Percentiles rank a stretch among this genome's conserved stretches.
Evolutionary conservation across 106 monocot species (phyloP).

Genomic region (Acanthochlamys bracteata): DNA sequence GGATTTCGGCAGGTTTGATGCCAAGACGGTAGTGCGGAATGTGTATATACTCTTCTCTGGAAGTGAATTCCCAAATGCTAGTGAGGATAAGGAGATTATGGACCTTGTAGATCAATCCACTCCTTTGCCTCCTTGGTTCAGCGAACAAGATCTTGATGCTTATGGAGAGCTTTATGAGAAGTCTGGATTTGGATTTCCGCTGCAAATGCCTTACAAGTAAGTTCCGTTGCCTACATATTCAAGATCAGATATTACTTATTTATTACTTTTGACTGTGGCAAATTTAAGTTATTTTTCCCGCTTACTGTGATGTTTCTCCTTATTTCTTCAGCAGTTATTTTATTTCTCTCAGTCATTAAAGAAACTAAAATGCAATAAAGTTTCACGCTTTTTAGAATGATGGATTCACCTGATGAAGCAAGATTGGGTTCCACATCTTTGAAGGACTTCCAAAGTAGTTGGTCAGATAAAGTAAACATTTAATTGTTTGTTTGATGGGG

Average conservation of each 20-base stretch:
- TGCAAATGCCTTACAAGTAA: constrained; percentile 26
- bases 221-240: background rate
- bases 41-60: constrained; percentile 33
- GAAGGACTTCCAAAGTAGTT: no score
- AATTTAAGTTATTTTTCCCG: background rate
- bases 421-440: no score
- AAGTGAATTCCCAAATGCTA: constrained; percentile 19
- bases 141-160: constrained; percentile 20
- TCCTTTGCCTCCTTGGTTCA: constrained; percentile 30
- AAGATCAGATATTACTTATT: background rate
- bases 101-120: constrained; percentile 29
- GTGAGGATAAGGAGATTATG: constrained; percentile 33
- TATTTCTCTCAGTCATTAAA: no score
- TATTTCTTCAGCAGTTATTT: no score
- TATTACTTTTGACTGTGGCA: background rate
- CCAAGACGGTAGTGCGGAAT: constrained; percentile 25
- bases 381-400: no score
- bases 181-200: constrained; percentile 21
- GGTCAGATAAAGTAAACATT: no score
- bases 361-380: no score
- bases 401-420: no score
- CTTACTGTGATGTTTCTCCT: no score
- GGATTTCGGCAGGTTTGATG: constrained; percentile 23
- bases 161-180: constrained; percentile 24
- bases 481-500: no score